A percentile compares a stretch with the other conserved stretches of the same genome.
phyloP scores from a whole-genome alignment of 164 flowering plant genomes.

The Amborella trichopoda region DNA sequence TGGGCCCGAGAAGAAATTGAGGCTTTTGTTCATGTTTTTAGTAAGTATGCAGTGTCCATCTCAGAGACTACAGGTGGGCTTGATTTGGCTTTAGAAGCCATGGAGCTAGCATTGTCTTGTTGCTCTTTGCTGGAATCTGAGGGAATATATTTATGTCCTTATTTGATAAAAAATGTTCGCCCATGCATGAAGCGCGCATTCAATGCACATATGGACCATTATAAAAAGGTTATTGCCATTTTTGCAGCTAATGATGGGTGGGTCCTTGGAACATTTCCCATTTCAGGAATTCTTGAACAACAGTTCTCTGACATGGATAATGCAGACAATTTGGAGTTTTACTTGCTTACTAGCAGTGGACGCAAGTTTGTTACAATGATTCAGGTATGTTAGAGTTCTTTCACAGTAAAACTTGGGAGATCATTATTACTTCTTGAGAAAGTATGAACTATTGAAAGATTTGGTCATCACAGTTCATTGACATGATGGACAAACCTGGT shows the following conservation, averaged over 20 bases:
- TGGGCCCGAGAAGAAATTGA: slow-evolving; percentile 55
- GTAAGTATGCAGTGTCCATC: slow-evolving; percentile 25
- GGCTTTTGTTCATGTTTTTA: slow-evolving; percentile 29
- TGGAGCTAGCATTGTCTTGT: slow-evolving; percentile 28
- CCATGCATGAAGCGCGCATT: slow-evolving; percentile 46
- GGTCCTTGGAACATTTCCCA: slow-evolving; percentile 40
- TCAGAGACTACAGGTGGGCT: slow-evolving; percentile 41
- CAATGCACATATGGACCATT: slow-evolving; percentile 27
- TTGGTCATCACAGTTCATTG: too few relatives aligned
- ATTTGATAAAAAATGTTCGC: slow-evolving; percentile 31
- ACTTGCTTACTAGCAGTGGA: slow-evolving; percentile 53
- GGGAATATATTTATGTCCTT: slow-evolving; percentile 27
- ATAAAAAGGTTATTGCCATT: slow-evolving; percentile 35
- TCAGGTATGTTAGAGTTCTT: slow-evolving; percentile 29
- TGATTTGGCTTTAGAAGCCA: slow-evolving; percentile 31
- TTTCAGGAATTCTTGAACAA: slow-evolving; percentile 25
- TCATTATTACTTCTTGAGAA: background rate
- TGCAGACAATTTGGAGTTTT: slow-evolving; percentile 30
- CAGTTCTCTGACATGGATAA: slow-evolving; percentile 9
- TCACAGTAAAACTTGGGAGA: too few relatives aligned
- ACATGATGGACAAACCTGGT: too few relatives aligned
- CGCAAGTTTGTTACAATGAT: slow-evolving; percentile 37
- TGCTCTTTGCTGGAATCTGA: slow-evolving; percentile 48
- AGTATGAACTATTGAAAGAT: too few relatives aligned
- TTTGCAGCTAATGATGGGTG: slow-evolving; percentile 43